Evolutionary conservation across 176 grass and related monocot genomes (phyloP).

Genomic region (Triticum dicoccoides): DNA sequence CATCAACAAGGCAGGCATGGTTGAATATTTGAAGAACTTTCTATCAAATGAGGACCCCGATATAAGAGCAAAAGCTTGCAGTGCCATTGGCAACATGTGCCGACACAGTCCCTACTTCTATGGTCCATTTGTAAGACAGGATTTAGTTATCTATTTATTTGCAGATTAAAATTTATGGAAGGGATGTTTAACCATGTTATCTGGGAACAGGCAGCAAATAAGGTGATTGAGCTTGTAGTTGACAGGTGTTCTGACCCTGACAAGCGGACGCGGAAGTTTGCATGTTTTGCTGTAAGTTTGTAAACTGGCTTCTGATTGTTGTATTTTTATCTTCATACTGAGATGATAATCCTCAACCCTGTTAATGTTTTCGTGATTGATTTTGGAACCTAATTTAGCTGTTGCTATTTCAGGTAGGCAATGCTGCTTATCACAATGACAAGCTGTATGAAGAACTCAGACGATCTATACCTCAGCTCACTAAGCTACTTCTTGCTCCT

Average conservation of each 20-base stretch:
- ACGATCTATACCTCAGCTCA: constrained; percentile 75
- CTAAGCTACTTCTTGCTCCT: constrained; percentile 62
- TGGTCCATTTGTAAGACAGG: constrained; percentile 70
- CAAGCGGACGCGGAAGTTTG: constrained; percentile 90
- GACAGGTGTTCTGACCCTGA: constrained; percentile 90
- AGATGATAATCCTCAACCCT: not conserved
- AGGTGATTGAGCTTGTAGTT: constrained; percentile 79
- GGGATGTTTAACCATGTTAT: constrained; percentile 25
- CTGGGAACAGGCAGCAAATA: constrained; percentile 53
- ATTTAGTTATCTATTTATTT: not conserved
- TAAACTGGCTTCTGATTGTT: not conserved
- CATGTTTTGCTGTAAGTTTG: constrained; percentile 92
- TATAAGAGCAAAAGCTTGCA: constrained; percentile 97
- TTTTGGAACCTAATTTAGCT: not conserved
- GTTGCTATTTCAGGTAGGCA: constrained; percentile 63
- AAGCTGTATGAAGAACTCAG: constrained; percentile 76
- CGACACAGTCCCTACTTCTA: constrained; percentile 93
- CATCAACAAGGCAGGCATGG: constrained; percentile 74
- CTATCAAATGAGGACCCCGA: constrained; percentile 65
- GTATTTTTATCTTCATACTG: not conserved
- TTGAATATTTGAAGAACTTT: constrained; percentile 70
- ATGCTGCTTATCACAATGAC: constrained; percentile 98
- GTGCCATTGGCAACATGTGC: constrained; percentile 98
- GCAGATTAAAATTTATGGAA: constrained; percentile 12
- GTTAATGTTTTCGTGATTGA: not conserved